Evolutionary conservation across 1,284 basidiomycete genomes (phyloP).

Genomic region (Vanrija sp.): DNA sequence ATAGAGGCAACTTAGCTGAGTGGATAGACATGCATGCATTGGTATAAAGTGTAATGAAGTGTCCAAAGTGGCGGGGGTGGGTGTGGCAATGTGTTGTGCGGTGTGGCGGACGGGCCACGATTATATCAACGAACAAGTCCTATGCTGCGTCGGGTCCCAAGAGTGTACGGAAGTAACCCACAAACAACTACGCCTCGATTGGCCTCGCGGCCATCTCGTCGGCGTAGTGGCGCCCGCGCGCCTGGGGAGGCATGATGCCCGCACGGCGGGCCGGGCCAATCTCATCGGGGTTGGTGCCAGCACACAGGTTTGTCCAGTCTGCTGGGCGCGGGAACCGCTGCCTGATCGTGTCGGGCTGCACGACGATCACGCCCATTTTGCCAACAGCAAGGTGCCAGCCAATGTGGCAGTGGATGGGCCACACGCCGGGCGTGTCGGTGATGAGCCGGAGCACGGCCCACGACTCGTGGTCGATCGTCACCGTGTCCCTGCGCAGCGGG

Average conservation of each 20-base stretch:
- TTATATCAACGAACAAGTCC: too few relatives aligned
- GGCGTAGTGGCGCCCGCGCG: background rate
- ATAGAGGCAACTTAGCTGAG: background rate
- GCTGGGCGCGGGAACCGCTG: slow-evolving; percentile 4
- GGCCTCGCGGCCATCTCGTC: too few relatives aligned
- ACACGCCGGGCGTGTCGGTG: slow-evolving; percentile 26
- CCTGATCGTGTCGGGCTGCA: slow-evolving; percentile 18
- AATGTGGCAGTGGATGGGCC: slow-evolving; percentile 31
- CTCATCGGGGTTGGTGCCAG: slow-evolving; percentile 3
- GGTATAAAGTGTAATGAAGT: too few relatives aligned
- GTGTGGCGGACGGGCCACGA: too few relatives aligned
- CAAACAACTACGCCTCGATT: too few relatives aligned
- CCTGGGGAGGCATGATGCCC: background rate
- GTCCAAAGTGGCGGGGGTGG: too few relatives aligned
- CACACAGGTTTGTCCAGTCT: slow-evolving; percentile 19
- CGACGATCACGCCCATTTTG: slow-evolving; percentile 14
- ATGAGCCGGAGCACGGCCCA: slow-evolving; percentile 31
- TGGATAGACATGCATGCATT: too few relatives aligned
- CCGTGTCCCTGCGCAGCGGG: slow-evolving; percentile 47
- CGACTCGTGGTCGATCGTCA: slow-evolving; percentile 29
- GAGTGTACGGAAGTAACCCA: too few relatives aligned
- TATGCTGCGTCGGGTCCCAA: too few relatives aligned
- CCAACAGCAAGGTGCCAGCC: slow-evolving; percentile 20
- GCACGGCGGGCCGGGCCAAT: slow-evolving; percentile 12
- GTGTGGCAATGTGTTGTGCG: too few relatives aligned